Evolutionary conservation across 2,329 filamentous ascomycete genomes (phyloP).

Genomic region (Diaporthe nobilis): DNA sequence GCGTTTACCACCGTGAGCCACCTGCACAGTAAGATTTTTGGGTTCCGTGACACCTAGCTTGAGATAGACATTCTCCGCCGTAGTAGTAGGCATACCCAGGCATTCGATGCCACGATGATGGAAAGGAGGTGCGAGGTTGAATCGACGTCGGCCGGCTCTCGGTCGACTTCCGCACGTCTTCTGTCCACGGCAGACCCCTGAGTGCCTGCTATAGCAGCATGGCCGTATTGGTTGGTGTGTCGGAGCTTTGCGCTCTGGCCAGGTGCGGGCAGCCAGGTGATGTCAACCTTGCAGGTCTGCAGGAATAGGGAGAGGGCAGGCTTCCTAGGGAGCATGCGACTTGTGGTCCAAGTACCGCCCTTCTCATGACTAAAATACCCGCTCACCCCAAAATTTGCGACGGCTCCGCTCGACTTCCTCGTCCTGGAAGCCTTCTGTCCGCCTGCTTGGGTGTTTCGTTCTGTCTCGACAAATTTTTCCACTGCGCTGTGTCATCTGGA

Average conservation of each 20-base stretch:
- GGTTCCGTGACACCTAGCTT: neutral
- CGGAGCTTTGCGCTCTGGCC: conserved; percentile 21
- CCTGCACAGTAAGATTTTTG: neutral
- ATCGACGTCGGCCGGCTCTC: conserved; percentile 29
- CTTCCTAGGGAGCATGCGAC: conserved; percentile 30
- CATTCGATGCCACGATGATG: neutral
- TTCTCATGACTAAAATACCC: conserved; percentile 39
- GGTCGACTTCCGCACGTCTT: conserved; percentile 25
- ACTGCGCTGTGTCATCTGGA: conserved; percentile 20
- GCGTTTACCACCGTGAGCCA: neutral
- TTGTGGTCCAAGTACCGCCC: conserved; percentile 35
- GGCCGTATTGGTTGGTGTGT: conserved; percentile 15
- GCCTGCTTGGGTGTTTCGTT: conserved; percentile 36
- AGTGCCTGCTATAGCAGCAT: conserved; percentile 20
- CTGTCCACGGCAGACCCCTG: conserved; percentile 10
- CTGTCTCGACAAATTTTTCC: conserved; percentile 38
- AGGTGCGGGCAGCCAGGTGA: conserved; percentile 19
- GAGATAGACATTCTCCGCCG: neutral
- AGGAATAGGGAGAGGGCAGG: conserved; percentile 32
- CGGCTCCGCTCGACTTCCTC: conserved; percentile 41
- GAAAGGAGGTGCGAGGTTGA: conserved; percentile 19
- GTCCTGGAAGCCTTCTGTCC: conserved; percentile 24
- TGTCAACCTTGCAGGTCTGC: conserved; percentile 35
- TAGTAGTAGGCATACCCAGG: neutral
- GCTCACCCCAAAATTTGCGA: conserved; percentile 40